Percentiles rank a stretch among this genome's conserved stretches.
phyloP scores from a whole-genome alignment of 2,329 filamentous ascomycete species.

The Neofusicoccum ribis region DNA sequence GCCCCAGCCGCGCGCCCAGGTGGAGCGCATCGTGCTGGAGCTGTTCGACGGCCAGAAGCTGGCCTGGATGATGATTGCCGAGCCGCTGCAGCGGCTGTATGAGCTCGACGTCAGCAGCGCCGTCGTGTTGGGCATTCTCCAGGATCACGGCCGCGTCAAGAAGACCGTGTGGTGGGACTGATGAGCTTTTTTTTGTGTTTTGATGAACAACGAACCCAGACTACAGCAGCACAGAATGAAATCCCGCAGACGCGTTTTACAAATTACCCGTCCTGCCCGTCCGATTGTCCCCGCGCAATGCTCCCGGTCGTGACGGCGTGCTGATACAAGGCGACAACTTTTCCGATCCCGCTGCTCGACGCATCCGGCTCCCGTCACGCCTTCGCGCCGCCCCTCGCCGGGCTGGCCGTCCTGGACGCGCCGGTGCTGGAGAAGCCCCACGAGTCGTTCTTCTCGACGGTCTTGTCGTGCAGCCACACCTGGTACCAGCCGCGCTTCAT shows the following conservation, averaged over 20 bases:
- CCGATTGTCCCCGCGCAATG: neutral
- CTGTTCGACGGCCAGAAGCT: slow-evolving; percentile 35
- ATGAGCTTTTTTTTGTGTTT: no score
- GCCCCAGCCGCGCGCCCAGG: no score
- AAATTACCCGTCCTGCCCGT: neutral
- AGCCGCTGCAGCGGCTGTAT: slow-evolving; percentile 35
- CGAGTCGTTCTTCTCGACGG: neutral
- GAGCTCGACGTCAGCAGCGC: slow-evolving; percentile 35
- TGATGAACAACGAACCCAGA: no score
- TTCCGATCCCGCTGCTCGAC: neutral
- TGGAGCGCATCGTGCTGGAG: slow-evolving; percentile 33
- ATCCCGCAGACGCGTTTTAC: neutral
- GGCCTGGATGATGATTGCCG: slow-evolving; percentile 39
- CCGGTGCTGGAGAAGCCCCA: slow-evolving; percentile 10
- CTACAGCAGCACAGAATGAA: neutral
- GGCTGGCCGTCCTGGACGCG: neutral
- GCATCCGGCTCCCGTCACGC: neutral
- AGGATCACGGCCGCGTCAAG: neutral
- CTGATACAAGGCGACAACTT: no score
- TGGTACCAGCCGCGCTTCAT: neutral
- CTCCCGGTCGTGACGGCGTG: neutral
- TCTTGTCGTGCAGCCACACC: slow-evolving; percentile 4
- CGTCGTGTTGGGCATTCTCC: slow-evolving; percentile 35
- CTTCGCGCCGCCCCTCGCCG: neutral
- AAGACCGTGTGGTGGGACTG: neutral